A percentile compares a stretch with the other conserved stretches of the same genome.
Conservation (phyloP, 2,329 filamentous ascomycete species). For the Fusarium sp. region DNA sequence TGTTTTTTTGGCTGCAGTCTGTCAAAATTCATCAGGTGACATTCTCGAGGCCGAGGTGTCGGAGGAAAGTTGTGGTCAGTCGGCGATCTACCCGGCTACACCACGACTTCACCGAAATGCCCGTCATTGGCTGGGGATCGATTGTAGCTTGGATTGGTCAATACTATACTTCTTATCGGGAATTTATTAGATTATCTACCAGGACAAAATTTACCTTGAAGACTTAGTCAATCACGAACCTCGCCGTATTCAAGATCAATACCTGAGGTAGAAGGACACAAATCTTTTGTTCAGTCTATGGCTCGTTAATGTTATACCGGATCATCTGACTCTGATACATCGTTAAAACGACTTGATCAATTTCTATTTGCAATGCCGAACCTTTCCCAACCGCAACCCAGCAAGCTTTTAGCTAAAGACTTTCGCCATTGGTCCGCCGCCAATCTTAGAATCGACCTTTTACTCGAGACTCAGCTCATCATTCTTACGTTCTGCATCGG, state of each 20-base stretch:
- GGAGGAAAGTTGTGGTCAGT: background rate
- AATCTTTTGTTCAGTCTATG: too few species aligned
- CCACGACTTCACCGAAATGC: background rate
- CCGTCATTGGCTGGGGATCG: background rate
- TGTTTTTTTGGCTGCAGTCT: too few species aligned
- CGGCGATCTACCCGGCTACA: background rate
- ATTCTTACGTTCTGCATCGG: background rate
- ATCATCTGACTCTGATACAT: background rate
- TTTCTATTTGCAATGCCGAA: background rate
- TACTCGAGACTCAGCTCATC: constrained; percentile 2
- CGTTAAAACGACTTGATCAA: background rate
- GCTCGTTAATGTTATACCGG: too few species aligned
- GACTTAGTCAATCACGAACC: background rate
- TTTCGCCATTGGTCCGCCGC: background rate
- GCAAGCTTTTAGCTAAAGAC: background rate
- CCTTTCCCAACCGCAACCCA: background rate
- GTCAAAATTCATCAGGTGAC: too few species aligned
- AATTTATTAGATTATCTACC: too few species aligned
- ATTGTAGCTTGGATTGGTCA: background rate
- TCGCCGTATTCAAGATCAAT: background rate
- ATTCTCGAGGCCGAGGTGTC: too few species aligned
- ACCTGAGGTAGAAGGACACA: too few species aligned
- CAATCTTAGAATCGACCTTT: background rate
- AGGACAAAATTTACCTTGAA: too few species aligned
- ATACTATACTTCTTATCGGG: background rate